Conservation (phyloP, 495 filamentous ascomycete species). For the Aspergillus conjunctus region DNA sequence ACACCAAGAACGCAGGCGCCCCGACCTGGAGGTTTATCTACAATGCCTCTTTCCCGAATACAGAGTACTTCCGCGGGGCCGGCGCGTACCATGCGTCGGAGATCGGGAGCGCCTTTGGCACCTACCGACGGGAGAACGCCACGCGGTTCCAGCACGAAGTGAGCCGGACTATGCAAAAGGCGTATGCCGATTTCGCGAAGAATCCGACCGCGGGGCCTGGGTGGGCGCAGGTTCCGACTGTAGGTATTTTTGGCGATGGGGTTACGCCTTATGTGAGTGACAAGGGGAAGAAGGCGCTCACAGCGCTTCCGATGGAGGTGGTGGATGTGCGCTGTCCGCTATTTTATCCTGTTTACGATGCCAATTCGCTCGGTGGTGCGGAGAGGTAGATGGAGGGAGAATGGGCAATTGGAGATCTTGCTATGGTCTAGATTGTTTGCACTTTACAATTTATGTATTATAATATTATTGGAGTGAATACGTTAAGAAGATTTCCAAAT, state of each 20-base stretch:
- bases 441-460: neutral
- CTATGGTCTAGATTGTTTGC: neutral
- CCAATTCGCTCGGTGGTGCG: neutral
- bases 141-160: constrained; percentile 29
- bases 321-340: constrained; percentile 17
- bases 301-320: constrained; percentile 8
- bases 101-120: constrained; percentile 34
- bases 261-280: constrained; percentile 18
- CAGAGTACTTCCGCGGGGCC: constrained; percentile 15
- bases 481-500: no score
- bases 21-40: constrained; percentile 35
- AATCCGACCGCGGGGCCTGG: constrained; percentile 32
- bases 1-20: constrained; percentile 20
- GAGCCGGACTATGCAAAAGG: constrained; percentile 29
- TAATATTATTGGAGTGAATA: no score
- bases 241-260: constrained; percentile 25
- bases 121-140: constrained; percentile 21
- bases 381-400: neutral
- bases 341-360: constrained; percentile 15
- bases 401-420: neutral
- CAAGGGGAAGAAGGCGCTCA: constrained; percentile 21
- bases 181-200: constrained; percentile 38
- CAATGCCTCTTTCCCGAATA: constrained; percentile 39
- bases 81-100: constrained; percentile 36
- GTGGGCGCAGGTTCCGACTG: constrained; percentile 17